Evolutionary conservation across 2,329 filamentous ascomycete species (phyloP).

Genomic region (Trichophyton benhamiae): DNA sequence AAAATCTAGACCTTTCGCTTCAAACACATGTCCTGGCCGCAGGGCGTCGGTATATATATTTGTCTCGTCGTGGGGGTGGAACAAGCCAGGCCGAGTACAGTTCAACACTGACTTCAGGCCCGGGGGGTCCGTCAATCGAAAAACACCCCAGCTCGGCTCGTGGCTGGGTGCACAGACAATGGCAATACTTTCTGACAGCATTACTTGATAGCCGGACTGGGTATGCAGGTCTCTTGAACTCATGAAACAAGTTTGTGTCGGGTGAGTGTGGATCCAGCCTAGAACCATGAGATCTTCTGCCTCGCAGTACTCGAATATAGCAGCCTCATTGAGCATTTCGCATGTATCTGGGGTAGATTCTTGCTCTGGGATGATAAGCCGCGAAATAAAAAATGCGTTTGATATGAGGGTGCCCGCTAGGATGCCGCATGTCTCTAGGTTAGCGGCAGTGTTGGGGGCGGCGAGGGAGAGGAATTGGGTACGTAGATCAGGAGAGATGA

Average conservation of each 20-base stretch:
- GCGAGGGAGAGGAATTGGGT: slow-evolving; percentile 63
- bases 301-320: slow-evolving; percentile 81
- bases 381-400: slow-evolving; percentile 83
- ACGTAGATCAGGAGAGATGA: slow-evolving; percentile 67
- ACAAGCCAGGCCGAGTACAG: slow-evolving; percentile 66
- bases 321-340: slow-evolving; percentile 77
- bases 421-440: slow-evolving; percentile 91
- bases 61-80: slow-evolving; percentile 61
- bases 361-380: slow-evolving; percentile 82
- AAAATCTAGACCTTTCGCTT: slow-evolving; percentile 53
- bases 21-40: slow-evolving; percentile 59
- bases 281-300: slow-evolving; percentile 70
- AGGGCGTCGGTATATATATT: slow-evolving; percentile 68
- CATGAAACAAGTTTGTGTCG: slow-evolving; percentile 95
- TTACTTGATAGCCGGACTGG: slow-evolving; percentile 85
- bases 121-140: slow-evolving; percentile 84
- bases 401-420: slow-evolving; percentile 82
- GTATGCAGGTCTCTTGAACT: slow-evolving; percentile 89
- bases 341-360: slow-evolving; percentile 84
- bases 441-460: slow-evolving; percentile 60
- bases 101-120: slow-evolving; percentile 73
- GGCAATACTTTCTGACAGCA: slow-evolving; percentile 91
- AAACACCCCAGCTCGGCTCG: slow-evolving; percentile 67
- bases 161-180: slow-evolving; percentile 89
- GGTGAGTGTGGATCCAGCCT: slow-evolving; percentile 97